A percentile compares a stretch with the other conserved stretches of the same genome.
Conservation (phyloP, 2,329 filamentous ascomycete species). For the Parasarocladium wereldwijsianum region DNA sequence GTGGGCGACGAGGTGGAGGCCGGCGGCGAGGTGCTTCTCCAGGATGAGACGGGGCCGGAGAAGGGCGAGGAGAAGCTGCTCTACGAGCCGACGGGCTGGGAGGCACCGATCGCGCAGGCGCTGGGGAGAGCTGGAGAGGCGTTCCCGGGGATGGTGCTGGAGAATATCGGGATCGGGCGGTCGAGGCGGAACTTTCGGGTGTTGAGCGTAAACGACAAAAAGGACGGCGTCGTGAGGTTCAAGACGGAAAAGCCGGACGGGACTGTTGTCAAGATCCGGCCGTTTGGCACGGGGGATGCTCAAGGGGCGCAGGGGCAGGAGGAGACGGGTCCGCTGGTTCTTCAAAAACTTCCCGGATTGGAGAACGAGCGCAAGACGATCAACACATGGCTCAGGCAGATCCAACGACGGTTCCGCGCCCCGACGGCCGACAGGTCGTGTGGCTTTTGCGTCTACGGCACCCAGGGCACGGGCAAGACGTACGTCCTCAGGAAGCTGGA, state of each 20-base stretch:
- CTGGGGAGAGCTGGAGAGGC: conserved; percentile 47
- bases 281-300: no score
- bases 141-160: conserved; percentile 55
- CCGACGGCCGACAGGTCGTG: conserved; percentile 24
- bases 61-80: conserved; percentile 13
- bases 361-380: conserved; percentile 46
- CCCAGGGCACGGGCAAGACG: conserved; percentile 73
- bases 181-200: conserved; percentile 34
- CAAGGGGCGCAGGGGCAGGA: no score
- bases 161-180: conserved; percentile 30
- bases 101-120: conserved; percentile 16
- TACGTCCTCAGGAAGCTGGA: conserved; percentile 56
- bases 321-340: conserved; percentile 20
- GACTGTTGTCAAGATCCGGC: no score
- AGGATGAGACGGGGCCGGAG: conserved; percentile 35
- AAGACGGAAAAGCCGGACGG: no score
- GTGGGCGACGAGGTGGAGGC: conserved; percentile 42
- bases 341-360: conserved; percentile 53
- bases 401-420: conserved; percentile 24
- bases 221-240: conserved; percentile 28
- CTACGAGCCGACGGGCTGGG: conserved; percentile 18
- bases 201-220: conserved; percentile 37
- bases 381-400: conserved; percentile 49
- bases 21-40: conserved; percentile 43
- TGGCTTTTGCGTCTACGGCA: conserved; percentile 64